Percentiles rank a stretch among this genome's conserved stretches.
phyloP scores from a whole-genome alignment of 352 stramenopile genomes.

The Phytophthora cryptogea region DNA sequence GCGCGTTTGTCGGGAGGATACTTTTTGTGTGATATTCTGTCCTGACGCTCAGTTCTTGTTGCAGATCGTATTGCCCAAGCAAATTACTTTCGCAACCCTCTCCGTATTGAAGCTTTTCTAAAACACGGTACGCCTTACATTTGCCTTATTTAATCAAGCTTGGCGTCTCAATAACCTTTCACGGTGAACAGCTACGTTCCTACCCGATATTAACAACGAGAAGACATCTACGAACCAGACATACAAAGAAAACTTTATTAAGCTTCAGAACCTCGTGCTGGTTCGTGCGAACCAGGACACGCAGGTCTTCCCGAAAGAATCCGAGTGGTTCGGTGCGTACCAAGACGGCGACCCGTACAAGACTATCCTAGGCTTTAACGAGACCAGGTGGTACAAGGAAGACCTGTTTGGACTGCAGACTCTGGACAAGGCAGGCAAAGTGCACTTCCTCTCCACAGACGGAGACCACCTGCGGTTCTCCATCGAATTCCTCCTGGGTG shows the following conservation, averaged over 20 bases:
- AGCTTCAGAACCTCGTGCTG: slow-evolving; percentile 88
- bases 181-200: slow-evolving; percentile 57
- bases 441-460: slow-evolving; percentile 88
- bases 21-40: background rate
- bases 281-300: slow-evolving; percentile 90
- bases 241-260: slow-evolving; percentile 90
- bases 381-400: slow-evolving; percentile 92
- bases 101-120: slow-evolving; percentile 71
- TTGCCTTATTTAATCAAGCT: background rate
- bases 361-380: slow-evolving; percentile 84
- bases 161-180: background rate
- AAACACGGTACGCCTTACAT: slow-evolving; percentile 47
- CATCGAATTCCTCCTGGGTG: slow-evolving; percentile 77
- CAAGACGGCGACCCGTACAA: slow-evolving; percentile 72
- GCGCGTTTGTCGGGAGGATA: background rate
- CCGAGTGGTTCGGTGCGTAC: slow-evolving; percentile 89
- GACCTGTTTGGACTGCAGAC: slow-evolving; percentile 93
- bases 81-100: slow-evolving; percentile 94
- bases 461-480: slow-evolving; percentile 93
- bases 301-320: slow-evolving; percentile 89
- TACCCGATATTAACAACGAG: slow-evolving; percentile 93
- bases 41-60: slow-evolving; percentile 15
- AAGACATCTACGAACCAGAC: slow-evolving; percentile 67
- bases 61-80: slow-evolving; percentile 87
- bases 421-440: slow-evolving; percentile 84